Percentiles rank a stretch among this genome's conserved stretches.
Conservation (phyloP, 768 basidiomycete species). For the Tulasnella sp. region DNA sequence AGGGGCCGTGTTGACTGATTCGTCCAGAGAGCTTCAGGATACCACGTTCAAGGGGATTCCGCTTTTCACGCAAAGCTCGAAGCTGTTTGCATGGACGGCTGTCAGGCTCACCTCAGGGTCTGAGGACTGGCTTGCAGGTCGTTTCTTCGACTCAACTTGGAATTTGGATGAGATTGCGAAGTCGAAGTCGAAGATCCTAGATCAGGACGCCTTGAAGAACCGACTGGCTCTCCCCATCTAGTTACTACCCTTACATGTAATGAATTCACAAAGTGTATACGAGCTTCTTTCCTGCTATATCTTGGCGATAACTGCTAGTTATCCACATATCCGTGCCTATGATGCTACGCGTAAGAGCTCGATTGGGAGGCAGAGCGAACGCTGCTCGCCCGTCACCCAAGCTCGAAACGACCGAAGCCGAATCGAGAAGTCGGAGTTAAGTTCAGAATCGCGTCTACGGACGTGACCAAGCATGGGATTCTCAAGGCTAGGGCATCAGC, state of each 20-base stretch:
- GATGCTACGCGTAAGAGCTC: too few relatives aligned
- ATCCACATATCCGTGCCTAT: too few relatives aligned
- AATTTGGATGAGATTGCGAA: constrained; percentile 28
- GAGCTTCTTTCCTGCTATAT: too few relatives aligned
- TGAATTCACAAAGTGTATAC: too few relatives aligned
- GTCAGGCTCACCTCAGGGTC: constrained; percentile 24
- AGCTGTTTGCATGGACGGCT: constrained; percentile 14
- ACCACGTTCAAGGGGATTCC: neutral
- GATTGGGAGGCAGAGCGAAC: constrained; percentile 37
- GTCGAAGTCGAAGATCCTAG: constrained; percentile 13
- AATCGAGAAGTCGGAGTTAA: constrained; percentile 38
- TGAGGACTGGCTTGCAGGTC: constrained; percentile 26
- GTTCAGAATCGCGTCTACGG: constrained; percentile 33
- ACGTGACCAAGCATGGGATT: constrained; percentile 39
- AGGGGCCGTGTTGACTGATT: constrained; percentile 37
- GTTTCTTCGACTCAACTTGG: constrained; percentile 8
- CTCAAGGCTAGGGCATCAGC: constrained; percentile 40
- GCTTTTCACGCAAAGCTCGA: neutral
- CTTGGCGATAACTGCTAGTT: too few relatives aligned
- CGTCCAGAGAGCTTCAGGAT: constrained; percentile 17
- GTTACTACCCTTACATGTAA: too few relatives aligned
- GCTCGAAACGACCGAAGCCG: constrained; percentile 38
- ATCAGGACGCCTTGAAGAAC: constrained; percentile 30
- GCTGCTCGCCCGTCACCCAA: constrained; percentile 39
- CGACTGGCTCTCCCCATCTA: constrained; percentile 23